phyloP scores from a whole-genome alignment of 148 eudicot species.

The Simmondsia chinensis region DNA sequence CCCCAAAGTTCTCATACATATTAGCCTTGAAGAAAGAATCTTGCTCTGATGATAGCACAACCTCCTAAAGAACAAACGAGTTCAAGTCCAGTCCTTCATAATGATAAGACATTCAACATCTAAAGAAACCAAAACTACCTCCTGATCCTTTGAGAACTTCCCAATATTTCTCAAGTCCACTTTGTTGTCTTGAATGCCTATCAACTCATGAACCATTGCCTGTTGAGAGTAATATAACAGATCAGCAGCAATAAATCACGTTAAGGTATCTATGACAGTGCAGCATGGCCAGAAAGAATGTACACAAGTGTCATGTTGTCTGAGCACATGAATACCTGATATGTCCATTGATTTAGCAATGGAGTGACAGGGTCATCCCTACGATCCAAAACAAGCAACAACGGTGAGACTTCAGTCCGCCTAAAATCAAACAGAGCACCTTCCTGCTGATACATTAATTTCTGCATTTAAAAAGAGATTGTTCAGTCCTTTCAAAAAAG shows the following conservation, averaged over 20 bases:
- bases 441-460: constrained; percentile 95
- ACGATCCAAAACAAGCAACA: constrained; percentile 80
- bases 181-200: constrained; percentile 93
- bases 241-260: constrained; percentile 12
- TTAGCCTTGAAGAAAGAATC: constrained; percentile 87
- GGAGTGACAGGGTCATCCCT: constrained; percentile 98
- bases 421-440: constrained; percentile 98
- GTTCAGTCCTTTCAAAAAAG: background rate
- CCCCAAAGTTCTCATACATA: constrained; percentile 98
- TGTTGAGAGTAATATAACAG: constrained; percentile 11
- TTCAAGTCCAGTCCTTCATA: background rate
- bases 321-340: constrained; percentile 52
- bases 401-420: constrained; percentile 70
- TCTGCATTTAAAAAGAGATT: constrained; percentile 30
- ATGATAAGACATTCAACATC: background rate
- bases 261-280: background rate
- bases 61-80: constrained; percentile 46
- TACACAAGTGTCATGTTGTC: background rate
- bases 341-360: constrained; percentile 94
- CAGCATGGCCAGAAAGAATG: constrained; percentile 2
- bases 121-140: constrained; percentile 36
- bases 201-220: constrained; percentile 98
- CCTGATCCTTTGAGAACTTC: constrained; percentile 71
- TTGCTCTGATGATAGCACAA: constrained; percentile 92
- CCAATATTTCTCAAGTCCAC: constrained; percentile 70